These are phyloP conservation scores for Plantago ovata DNA, from an alignment of 257 asterid species.

Conservation along the genomic window DNA sequence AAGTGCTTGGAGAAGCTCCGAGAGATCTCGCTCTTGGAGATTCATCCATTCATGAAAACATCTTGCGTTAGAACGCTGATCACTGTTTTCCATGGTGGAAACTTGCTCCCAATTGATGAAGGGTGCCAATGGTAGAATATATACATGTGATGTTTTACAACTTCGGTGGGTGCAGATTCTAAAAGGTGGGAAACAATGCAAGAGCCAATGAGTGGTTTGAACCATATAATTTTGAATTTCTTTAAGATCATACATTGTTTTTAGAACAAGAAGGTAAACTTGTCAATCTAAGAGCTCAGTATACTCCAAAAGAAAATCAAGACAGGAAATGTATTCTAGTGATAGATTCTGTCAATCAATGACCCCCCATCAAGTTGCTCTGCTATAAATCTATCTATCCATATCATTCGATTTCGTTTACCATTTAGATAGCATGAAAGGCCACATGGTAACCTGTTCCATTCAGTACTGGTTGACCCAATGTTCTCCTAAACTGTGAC, in stretches of 20 bases:
- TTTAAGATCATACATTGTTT: not conserved
- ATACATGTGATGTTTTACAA: not conserved
- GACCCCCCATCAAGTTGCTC: too few relatives aligned
- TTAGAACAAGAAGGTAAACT: not conserved
- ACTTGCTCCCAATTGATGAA: not conserved
- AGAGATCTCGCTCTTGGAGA: slow-evolving; percentile 29
- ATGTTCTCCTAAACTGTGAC: too few relatives aligned
- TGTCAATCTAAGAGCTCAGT: slow-evolving; percentile 11
- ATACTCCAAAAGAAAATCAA: not conserved
- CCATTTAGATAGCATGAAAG: not conserved
- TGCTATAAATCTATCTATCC: not conserved
- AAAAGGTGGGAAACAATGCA: too few relatives aligned
- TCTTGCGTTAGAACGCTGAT: not conserved
- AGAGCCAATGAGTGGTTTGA: not conserved
- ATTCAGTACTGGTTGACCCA: too few relatives aligned
- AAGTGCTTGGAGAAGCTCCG: slow-evolving; percentile 29
- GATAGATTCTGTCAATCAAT: too few relatives aligned
- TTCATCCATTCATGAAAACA: slow-evolving; percentile 27
- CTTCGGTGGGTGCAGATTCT: too few relatives aligned
- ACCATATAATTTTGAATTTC: not conserved
- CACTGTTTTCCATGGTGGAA: slow-evolving; percentile 6
- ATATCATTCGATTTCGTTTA: not conserved
- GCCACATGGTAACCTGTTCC: too few relatives aligned
- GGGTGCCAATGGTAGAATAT: not conserved
- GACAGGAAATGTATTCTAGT: too few relatives aligned